Conservation (phyloP, 768 basidiomycete genomes). For the Suillus bovinus region DNA sequence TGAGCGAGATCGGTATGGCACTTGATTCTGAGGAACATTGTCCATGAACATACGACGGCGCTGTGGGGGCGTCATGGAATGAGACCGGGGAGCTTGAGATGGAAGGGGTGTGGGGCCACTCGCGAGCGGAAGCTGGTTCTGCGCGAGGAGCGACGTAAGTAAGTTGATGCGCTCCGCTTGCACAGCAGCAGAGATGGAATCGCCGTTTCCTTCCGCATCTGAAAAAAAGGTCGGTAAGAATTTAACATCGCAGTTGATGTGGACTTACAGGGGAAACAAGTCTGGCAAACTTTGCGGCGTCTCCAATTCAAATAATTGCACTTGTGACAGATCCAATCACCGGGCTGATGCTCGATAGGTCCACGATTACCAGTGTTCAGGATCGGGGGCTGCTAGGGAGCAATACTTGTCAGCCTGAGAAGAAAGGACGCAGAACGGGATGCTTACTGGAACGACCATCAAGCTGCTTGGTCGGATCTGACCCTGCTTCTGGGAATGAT, state of each 20-base stretch:
- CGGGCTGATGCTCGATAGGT: conserved; percentile 83
- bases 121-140: conserved; percentile 43
- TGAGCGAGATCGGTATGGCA: conserved; percentile 40
- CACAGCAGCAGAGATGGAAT: conserved; percentile 82
- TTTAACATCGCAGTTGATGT: conserved; percentile 13
- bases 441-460: conserved; percentile 53
- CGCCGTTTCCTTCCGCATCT: conserved; percentile 89
- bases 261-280: conserved; percentile 76
- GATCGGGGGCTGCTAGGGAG: conserved; percentile 73
- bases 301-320: conserved; percentile 91
- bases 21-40: conserved; percentile 33
- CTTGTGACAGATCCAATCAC: conserved; percentile 81
- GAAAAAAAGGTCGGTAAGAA: conserved; percentile 11
- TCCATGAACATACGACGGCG: conserved; percentile 41
- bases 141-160: conserved; percentile 70
- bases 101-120: conserved; percentile 18
- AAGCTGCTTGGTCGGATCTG: conserved; percentile 69
- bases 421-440: background rate
- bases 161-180: conserved; percentile 84
- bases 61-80: conserved; percentile 49
- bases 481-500: conserved; percentile 73
- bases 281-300: conserved; percentile 86
- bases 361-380: conserved; percentile 88
- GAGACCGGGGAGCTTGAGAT: conserved; percentile 36
- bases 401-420: conserved; percentile 8